phyloP scores from a whole-genome alignment of 257 asterid species.

The Henckelia pumila region DNA sequence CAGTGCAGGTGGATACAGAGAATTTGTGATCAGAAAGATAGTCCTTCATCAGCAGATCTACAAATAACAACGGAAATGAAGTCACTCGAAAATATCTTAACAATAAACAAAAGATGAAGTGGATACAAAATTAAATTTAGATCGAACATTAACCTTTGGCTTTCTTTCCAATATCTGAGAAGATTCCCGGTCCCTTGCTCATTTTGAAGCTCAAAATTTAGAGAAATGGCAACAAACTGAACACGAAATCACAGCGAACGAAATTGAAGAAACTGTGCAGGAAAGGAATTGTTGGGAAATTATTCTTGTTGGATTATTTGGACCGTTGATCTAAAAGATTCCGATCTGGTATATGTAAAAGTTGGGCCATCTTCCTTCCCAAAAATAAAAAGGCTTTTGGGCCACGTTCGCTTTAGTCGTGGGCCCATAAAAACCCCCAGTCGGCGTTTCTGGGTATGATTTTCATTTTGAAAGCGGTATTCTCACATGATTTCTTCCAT shows the following conservation, averaged over 20 bases:
- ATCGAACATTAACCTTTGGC: slow-evolving; percentile 47
- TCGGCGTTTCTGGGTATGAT: no score
- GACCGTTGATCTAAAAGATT: slow-evolving; percentile 14
- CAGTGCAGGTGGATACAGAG: slow-evolving; percentile 71
- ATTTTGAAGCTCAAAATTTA: slow-evolving; percentile 21
- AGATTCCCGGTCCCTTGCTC: slow-evolving; percentile 70
- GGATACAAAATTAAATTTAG: neutral
- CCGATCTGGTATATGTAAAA: neutral
- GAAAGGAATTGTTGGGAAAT: neutral
- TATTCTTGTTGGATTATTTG: slow-evolving; percentile 5
- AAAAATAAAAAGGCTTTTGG: no score
- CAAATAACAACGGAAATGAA: slow-evolving; percentile 19
- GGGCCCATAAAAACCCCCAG: no score
- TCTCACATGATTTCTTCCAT: no score
- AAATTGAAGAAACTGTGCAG: neutral
- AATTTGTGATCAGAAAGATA: slow-evolving; percentile 84
- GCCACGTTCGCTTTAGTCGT: no score
- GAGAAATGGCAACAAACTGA: neutral
- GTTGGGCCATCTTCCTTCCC: no score
- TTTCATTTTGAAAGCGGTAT: no score
- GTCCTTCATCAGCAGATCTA: slow-evolving; percentile 92
- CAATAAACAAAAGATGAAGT: neutral
- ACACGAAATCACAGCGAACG: slow-evolving; percentile 14
- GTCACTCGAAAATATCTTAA: neutral
- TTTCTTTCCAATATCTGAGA: slow-evolving; percentile 61